phyloP scores from a whole-genome alignment of 768 basidiomycete genomes.

The Lactarius quietus region DNA sequence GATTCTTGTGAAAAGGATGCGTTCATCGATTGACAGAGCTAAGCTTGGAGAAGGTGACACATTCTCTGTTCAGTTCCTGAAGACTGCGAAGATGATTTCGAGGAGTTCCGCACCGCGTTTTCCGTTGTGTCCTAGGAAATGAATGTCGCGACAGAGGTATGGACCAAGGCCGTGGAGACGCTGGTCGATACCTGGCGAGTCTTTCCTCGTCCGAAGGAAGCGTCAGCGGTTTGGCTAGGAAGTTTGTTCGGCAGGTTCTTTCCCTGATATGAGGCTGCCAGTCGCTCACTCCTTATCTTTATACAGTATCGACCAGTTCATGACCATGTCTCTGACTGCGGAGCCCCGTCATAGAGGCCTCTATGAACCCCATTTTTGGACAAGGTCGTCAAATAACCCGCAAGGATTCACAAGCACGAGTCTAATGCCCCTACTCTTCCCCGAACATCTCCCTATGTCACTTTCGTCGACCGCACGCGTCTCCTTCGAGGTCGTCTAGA shows the following conservation, averaged over 20 bases:
- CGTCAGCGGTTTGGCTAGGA: slow-evolving; percentile 44
- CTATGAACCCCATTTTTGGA: slow-evolving; percentile 79
- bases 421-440: slow-evolving; percentile 67
- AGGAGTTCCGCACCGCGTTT: slow-evolving; percentile 26
- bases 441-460: slow-evolving; percentile 63
- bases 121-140: slow-evolving; percentile 23
- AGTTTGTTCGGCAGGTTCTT: slow-evolving; percentile 59
- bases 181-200: slow-evolving; percentile 59
- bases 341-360: slow-evolving; percentile 71
- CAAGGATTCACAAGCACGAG: slow-evolving; percentile 34
- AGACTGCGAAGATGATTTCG: slow-evolving; percentile 35
- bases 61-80: slow-evolving; percentile 42
- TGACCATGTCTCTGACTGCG: slow-evolving; percentile 69
- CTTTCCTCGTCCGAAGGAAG: slow-evolving; percentile 38
- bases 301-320: slow-evolving; percentile 68
- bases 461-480: slow-evolving; percentile 63
- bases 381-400: slow-evolving; percentile 33
- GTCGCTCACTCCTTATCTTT: slow-evolving; percentile 12
- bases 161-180: slow-evolving; percentile 40
- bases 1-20: slow-evolving; percentile 30
- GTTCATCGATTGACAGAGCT: slow-evolving; percentile 34
- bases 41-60: slow-evolving; percentile 32
- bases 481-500: slow-evolving; percentile 67
- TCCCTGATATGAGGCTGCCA: slow-evolving; percentile 2
- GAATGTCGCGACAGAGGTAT: slow-evolving; percentile 20